Base-by-base conservation (phyloP, 2,329 filamentous ascomycete genomes). In the Colletotrichum destructivum region DNA sequence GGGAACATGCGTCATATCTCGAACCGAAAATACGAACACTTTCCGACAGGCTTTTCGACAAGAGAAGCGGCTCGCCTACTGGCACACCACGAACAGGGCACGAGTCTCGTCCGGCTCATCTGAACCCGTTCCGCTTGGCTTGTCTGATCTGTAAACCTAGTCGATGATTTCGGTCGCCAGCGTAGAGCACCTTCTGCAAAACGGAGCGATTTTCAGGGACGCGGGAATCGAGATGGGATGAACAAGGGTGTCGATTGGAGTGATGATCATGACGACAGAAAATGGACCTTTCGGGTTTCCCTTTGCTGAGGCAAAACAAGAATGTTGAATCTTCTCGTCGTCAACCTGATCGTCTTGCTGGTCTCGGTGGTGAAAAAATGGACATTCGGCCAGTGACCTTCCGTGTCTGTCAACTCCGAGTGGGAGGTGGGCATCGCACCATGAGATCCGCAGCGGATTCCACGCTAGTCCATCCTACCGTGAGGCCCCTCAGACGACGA, bases 401-500 rank as follows among this genome's bases (percentile, higher is more conserved):
- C 69, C 69, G 54, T 44, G 59, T 69, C 54, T 72, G 65, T 69
- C 64, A 54, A 57, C 51, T 62, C 64, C 64, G 52, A 69, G 57
- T 31, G 62, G 68, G n/a, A 57, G 42, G 16, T 40, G 42, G 61
- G 47, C 40, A 67, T 55, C 55, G 40, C 62, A 21, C 56, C 68
- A 23, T 31, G 18, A 46, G 57, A 63, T 71, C 52, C 57, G 60
- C 51, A 52, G 57, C 57, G 59, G 65, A 60, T 69, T 71, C 23
- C 54, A 42, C 46, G 31, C 65, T 64, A 61, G 61, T 16, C 55
- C 57, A 49, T 72, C 46, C 69, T 49, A 66, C 49, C 42, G 55
- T 49, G 55, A 72, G 35, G 15, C 55, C 66, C 70, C 55, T 66
- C 35, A 65, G 51, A 66, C 67, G 61, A 72, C 71, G 56, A 72